Evolutionary conservation across 1,284 basidiomycete genomes (phyloP).

Genomic region (Sporisorium sorghi): DNA sequence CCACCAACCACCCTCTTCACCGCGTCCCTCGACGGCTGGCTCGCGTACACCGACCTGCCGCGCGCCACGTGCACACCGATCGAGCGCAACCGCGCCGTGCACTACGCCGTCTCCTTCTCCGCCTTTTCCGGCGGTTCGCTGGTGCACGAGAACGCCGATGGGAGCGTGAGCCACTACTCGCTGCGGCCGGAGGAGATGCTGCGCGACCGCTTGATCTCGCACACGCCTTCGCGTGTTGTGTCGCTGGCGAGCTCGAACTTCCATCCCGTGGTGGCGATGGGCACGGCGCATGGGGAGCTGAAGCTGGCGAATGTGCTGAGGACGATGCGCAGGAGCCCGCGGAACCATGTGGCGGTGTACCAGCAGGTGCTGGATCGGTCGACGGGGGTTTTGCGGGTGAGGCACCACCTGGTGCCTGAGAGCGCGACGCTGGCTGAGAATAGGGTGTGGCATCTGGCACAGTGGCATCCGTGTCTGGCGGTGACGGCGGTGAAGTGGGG

Average conservation of each 20-base stretch:
- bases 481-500: slow-evolving; percentile 38
- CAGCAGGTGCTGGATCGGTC: slow-evolving; percentile 22
- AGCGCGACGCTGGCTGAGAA: slow-evolving; percentile 16
- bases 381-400: slow-evolving; percentile 18
- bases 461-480: slow-evolving; percentile 28
- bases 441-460: slow-evolving; percentile 17
- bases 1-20: slow-evolving; percentile 19
- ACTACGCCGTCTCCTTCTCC: slow-evolving; percentile 22
- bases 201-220: slow-evolving; percentile 17
- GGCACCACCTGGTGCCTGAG: slow-evolving; percentile 13
- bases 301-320: slow-evolving; percentile 33
- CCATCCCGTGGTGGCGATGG: slow-evolving; percentile 40
- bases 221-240: slow-evolving; percentile 13
- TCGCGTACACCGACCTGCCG: slow-evolving; percentile 5
- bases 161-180: slow-evolving; percentile 24
- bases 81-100: slow-evolving; percentile 23
- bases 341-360: slow-evolving; percentile 23
- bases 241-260: neutral
- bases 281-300: slow-evolving; percentile 31
- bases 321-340: slow-evolving; percentile 4
- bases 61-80: slow-evolving; percentile 4
- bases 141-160: slow-evolving; percentile 44
- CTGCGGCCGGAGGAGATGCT: slow-evolving; percentile 31
- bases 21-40: slow-evolving; percentile 29
- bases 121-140: slow-evolving; percentile 14